Conservation (phyloP, 306 rosid genomes). For the Abrus precatorius region DNA sequence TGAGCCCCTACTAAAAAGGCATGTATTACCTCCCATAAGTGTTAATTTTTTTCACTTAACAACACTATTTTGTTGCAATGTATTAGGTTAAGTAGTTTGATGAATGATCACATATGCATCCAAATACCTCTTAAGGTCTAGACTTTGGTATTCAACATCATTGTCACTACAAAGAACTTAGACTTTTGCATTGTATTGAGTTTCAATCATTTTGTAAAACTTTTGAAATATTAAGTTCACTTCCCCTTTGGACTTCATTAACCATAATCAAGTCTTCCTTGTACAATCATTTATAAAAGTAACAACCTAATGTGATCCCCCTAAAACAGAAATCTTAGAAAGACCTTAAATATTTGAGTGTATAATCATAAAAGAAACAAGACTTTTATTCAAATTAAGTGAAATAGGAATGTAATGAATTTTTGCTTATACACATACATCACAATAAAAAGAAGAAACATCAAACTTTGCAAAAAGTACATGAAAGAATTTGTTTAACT, state of each 20-base stretch:
- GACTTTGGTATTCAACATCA: conserved; percentile 8
- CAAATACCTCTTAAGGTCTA: neutral
- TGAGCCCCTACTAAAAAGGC: neutral
- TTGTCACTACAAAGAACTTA: conserved; percentile 1
- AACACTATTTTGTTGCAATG: conserved; percentile 30
- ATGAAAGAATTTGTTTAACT: too few species aligned
- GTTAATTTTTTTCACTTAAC: neutral
- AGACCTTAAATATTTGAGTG: neutral
- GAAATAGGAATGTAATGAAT: neutral
- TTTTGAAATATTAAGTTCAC: neutral
- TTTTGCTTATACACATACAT: too few species aligned
- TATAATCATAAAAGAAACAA: neutral
- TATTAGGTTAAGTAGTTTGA: conserved; percentile 36
- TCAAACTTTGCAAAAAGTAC: too few species aligned
- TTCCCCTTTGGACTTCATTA: conserved; percentile 1
- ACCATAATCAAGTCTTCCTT: neutral
- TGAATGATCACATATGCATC: neutral
- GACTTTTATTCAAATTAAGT: neutral
- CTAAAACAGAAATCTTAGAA: neutral
- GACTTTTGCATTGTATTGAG: conserved; percentile 10
- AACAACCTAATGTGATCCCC: conserved; percentile 27
- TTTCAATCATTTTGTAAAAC: conserved; percentile 29
- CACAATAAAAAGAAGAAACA: too few species aligned
- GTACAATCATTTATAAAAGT: conserved; percentile 40
- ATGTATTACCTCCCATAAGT: conserved; percentile 1